These are phyloP conservation scores for Ephemerocybe angulata DNA, from an alignment of 768 basidiomycete genomes.

Conservation along the genomic window DNA sequence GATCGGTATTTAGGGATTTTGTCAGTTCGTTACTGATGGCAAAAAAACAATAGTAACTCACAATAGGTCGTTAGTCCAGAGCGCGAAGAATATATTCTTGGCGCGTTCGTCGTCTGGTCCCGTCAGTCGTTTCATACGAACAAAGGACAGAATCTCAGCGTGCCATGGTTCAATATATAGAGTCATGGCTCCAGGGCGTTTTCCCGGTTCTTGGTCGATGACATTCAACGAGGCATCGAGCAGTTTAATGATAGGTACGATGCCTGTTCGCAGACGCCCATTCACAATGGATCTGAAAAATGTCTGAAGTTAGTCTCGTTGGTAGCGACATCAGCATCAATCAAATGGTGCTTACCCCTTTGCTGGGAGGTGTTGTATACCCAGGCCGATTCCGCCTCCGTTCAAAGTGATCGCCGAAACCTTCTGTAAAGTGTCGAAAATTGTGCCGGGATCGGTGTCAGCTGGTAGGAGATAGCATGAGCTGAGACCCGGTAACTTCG, in stretches of 20 bases:
- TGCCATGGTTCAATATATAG: conserved; percentile 1
- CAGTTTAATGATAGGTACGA: neutral
- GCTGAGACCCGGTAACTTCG: neutral
- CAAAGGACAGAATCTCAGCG: neutral
- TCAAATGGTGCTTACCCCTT: neutral
- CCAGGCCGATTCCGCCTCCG: neutral
- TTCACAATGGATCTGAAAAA: neutral
- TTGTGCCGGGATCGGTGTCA: neutral
- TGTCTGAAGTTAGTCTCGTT: neutral
- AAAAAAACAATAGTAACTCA: neutral
- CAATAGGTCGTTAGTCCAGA: neutral
- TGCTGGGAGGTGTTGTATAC: neutral
- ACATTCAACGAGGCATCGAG: neutral
- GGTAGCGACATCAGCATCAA: no score
- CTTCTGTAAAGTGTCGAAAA: neutral
- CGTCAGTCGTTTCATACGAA: neutral
- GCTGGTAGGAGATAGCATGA: conserved; percentile 1
- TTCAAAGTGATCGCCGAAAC: neutral
- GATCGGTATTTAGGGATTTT: neutral
- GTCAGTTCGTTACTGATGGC: neutral
- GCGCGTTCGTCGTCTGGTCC: neutral
- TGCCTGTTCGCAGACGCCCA: neutral
- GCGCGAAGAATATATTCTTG: neutral
- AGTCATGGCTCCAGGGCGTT: neutral
- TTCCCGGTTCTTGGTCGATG: neutral